These are phyloP conservation scores for Tolypocladium pustulatum DNA, from an alignment of 2,329 filamentous ascomycete genomes.

Conservation along the genomic window DNA sequence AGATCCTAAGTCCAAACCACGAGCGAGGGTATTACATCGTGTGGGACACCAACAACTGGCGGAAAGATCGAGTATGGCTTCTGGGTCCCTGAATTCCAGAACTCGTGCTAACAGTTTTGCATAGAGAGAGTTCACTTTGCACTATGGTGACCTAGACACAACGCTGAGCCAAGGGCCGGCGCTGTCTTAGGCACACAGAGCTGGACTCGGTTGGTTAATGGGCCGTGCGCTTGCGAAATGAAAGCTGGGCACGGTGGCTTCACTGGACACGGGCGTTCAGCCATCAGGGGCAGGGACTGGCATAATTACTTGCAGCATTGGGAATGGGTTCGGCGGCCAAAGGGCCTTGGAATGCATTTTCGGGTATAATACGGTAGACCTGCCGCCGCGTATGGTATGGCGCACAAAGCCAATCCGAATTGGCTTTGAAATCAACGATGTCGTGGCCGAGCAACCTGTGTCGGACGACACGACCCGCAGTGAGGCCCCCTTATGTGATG, in stretches of 20 bases:
- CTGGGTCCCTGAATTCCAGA: slow-evolving; percentile 10
- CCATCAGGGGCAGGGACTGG: slow-evolving; percentile 18
- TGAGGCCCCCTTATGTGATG: background rate
- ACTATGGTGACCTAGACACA: slow-evolving; percentile 52
- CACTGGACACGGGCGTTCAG: slow-evolving; percentile 18
- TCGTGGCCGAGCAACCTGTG: background rate
- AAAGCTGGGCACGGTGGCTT: slow-evolving; percentile 6
- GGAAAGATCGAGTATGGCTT: slow-evolving; percentile 47
- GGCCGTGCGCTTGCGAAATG: slow-evolving; percentile 3
- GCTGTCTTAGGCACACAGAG: slow-evolving; percentile 12
- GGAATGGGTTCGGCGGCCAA: slow-evolving; percentile 17
- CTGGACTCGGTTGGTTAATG: background rate
- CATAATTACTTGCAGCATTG: slow-evolving; percentile 15
- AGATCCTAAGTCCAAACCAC: slow-evolving; percentile 44
- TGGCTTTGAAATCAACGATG: background rate
- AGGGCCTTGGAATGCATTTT: slow-evolving; percentile 19
- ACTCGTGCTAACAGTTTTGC: slow-evolving; percentile 2
- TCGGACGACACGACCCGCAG: background rate
- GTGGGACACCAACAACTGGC: slow-evolving; percentile 53
- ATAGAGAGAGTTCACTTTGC: slow-evolving; percentile 49
- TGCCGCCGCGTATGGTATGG: slow-evolving; percentile 5
- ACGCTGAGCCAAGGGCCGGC: slow-evolving; percentile 22
- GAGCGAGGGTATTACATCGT: slow-evolving; percentile 59
- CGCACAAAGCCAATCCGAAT: slow-evolving; percentile 2
- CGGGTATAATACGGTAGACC: slow-evolving; percentile 11